Conservation (phyloP, 345 rosid genomes). For the Pistacia vera region DNA sequence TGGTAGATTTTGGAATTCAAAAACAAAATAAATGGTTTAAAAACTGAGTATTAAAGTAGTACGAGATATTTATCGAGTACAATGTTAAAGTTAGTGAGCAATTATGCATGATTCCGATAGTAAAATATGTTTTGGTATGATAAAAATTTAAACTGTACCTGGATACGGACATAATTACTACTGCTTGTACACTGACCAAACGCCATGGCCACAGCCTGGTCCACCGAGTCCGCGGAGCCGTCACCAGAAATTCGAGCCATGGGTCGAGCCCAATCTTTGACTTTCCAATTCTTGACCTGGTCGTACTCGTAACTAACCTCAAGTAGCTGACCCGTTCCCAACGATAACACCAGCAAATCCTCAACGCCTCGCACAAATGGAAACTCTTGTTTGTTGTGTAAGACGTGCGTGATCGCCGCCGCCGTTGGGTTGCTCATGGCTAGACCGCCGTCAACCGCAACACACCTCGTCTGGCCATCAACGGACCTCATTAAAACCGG, state of each 20-base stretch:
- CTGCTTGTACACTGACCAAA: constrained; percentile 76
- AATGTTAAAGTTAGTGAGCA: background rate
- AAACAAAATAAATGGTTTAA: background rate
- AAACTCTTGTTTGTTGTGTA: constrained; percentile 96
- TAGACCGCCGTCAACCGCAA: constrained; percentile 87
- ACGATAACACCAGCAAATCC: constrained; percentile 82
- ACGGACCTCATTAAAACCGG: constrained; percentile 73
- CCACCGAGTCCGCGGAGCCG: constrained; percentile 83
- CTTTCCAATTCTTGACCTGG: constrained; percentile 71
- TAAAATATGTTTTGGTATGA: background rate
- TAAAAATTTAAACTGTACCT: constrained; percentile 45
- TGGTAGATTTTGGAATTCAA: too few relatives aligned
- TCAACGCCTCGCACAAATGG: constrained; percentile 96
- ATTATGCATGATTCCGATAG: background rate
- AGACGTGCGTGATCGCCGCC: constrained; percentile 95
- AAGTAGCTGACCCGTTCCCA: constrained; percentile 82
- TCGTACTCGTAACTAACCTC: constrained; percentile 74
- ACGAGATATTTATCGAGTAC: too few relatives aligned
- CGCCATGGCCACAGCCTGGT: constrained; percentile 95
- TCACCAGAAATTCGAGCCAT: constrained; percentile 83
- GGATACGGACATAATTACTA: constrained; percentile 82
- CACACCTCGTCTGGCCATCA: constrained; percentile 73
- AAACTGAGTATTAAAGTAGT: too few relatives aligned
- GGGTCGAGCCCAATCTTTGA: constrained; percentile 92
- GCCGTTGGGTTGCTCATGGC: constrained; percentile 90